phyloP scores from a whole-genome alignment of 257 asterid genomes.

The Solanum virginianum region DNA sequence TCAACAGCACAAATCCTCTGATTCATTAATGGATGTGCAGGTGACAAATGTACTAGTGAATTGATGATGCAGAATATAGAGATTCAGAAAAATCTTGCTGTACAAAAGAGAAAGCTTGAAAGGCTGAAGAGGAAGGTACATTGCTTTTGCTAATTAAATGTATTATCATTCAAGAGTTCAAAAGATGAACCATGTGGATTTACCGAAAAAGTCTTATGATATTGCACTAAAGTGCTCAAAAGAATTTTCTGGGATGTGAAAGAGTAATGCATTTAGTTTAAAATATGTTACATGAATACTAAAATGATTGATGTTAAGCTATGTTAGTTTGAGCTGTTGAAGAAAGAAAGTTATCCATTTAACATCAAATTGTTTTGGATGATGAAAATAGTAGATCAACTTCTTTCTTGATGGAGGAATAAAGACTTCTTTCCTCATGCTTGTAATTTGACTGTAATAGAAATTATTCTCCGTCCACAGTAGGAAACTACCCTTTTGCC shows the following conservation, averaged over 20 bases:
- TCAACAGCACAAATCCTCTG: neutral
- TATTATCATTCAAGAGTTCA: neutral
- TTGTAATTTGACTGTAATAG: neutral
- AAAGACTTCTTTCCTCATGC: neutral
- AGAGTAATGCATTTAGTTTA: neutral
- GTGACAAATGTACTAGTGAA: conserved; percentile 22
- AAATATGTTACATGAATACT: neutral
- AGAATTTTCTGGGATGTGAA: neutral
- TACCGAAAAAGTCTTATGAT: neutral
- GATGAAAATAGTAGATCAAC: neutral
- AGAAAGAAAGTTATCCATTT: neutral
- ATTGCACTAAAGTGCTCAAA: neutral
- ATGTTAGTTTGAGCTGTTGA: neutral
- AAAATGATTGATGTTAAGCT: neutral
- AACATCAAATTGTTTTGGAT: neutral
- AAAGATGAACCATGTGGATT: neutral
- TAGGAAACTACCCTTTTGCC: neutral
- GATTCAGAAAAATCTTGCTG: conserved; percentile 39
- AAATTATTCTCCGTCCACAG: neutral
- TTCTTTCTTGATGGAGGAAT: neutral
- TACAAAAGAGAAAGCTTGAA: conserved; percentile 59
- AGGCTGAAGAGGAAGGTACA: conserved; percentile 62
- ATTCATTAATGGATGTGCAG: conserved; percentile 27
- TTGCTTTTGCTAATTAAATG: neutral
- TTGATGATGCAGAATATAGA: conserved; percentile 46